These are phyloP conservation scores for Trichophyton rubrum DNA, from an alignment of 2,329 filamentous ascomycete species.

Conservation along the genomic window DNA sequence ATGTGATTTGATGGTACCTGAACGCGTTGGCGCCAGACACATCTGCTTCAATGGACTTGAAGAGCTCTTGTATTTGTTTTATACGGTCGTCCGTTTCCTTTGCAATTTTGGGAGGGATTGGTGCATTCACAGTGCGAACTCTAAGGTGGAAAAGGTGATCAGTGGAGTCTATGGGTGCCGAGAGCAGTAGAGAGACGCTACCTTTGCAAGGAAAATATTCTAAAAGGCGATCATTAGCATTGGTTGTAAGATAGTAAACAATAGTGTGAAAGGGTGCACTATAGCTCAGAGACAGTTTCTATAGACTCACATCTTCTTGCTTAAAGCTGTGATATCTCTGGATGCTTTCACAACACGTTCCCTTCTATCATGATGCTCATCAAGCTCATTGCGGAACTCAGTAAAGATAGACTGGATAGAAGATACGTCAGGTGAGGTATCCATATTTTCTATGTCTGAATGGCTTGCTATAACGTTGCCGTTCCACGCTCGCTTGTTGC, in stretches of 20 bases:
- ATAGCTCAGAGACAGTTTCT: background rate
- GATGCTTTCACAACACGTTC: constrained; percentile 85
- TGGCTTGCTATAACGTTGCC: constrained; percentile 20
- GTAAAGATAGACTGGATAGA: constrained; percentile 63
- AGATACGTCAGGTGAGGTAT: constrained; percentile 18
- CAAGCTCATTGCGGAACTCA: constrained; percentile 71
- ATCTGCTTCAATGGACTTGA: constrained; percentile 57
- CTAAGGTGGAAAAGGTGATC: constrained; percentile 15
- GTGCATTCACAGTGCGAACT: constrained; percentile 28
- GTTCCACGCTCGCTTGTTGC: constrained; percentile 30
- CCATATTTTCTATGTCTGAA: constrained; percentile 6
- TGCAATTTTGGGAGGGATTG: constrained; percentile 54
- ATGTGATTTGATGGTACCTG: constrained; percentile 69
- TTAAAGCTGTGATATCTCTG: constrained; percentile 80
- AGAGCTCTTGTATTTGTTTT: constrained; percentile 56
- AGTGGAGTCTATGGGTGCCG: background rate
- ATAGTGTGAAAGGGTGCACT: background rate
- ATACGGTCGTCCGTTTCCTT: constrained; percentile 59
- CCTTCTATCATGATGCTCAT: constrained; percentile 85
- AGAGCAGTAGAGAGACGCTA: constrained; percentile 26
- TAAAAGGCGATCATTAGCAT: constrained; percentile 26
- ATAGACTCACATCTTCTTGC: constrained; percentile 78
- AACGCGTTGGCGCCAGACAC: constrained; percentile 66
- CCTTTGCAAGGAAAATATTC: constrained; percentile 77
- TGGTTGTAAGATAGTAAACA: background rate